Evolutionary conservation across 352 stramenopile species (phyloP), one percentile per base, ranked within the genome.

Genomic region (Globisporangium cylindrosporum): DNA sequence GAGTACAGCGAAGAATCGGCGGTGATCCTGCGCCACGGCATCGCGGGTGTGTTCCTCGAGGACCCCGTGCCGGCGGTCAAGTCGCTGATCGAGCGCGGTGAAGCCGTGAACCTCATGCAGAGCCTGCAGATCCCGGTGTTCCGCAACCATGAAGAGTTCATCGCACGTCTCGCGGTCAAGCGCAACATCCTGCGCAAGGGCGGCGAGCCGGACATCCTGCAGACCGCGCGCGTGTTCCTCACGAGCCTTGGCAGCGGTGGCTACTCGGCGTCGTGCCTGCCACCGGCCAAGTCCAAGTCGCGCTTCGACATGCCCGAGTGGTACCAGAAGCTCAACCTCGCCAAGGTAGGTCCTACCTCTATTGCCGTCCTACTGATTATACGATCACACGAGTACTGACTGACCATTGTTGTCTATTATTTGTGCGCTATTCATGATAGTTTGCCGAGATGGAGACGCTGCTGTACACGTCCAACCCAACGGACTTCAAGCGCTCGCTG

Each of bases 111-210:
- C 77, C 76, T 99, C 20, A 98, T 99, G 89, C 94, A 98, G 81
- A 94, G 91, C 14, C 98, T 99, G 72, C 90, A 91, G 62, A 92
- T 99, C 57, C 95, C 97, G 5, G 77, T 92, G 10, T 99, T 99
- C 85, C 90, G 82, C 74, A 90, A 75, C 71, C 77, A 93, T 57
- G 84, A 96, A 66, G 93, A 98, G 62, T 99, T 99, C 71, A 75
- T 99, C 20, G 86, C 88, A n/a, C 95, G 98, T 79, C 89, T 99
- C 8, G 98, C 97, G 10, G 81, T 92, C 53, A 92, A 95, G 68
- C 88, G 89, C 53, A 98, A 98, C 68, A 89, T 98, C 73, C 84
- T 99, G 22, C 87, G 95, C 57, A 99, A 99, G 73, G 97, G 97
- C 32, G 97, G 97, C 24, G 91, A 99, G 56, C 97, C 97, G 3